These are phyloP conservation scores for Chaetomium globosum DNA, from an alignment of 2,329 filamentous ascomycete species.

Conservation along the genomic window DNA sequence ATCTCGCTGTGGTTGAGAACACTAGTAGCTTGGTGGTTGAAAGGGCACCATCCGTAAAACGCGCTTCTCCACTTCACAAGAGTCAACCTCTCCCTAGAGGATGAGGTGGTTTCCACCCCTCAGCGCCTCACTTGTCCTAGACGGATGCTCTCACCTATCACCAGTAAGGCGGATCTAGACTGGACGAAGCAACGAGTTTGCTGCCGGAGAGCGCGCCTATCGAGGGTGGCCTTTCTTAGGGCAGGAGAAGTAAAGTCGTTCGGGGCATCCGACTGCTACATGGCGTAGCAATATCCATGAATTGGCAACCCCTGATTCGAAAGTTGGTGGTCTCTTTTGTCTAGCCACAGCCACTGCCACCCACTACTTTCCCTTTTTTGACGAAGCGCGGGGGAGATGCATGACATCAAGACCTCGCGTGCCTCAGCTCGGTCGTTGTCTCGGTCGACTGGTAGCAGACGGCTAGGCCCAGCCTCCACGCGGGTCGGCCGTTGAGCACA, in stretches of 20 bases:
- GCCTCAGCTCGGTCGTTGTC: not conserved
- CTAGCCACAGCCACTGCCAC: not conserved
- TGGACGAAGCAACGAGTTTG: not conserved
- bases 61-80: not conserved
- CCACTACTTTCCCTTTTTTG: not conserved
- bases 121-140: not conserved
- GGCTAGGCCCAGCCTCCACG: not conserved
- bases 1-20: not conserved
- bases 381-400: slow-evolving; percentile 20
- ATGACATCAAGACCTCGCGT: slow-evolving; percentile 25
- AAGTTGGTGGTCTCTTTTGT: not conserved
- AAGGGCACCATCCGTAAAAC: not conserved
- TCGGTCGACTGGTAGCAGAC: not conserved
- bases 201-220: not conserved
- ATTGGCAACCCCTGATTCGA: slow-evolving; percentile 26
- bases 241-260: not conserved
- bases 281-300: slow-evolving; percentile 7
- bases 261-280: not conserved
- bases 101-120: not conserved
- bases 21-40: not conserved
- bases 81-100: not conserved
- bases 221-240: not conserved
- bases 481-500: slow-evolving; percentile 16
- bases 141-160: not conserved
- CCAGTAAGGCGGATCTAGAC: not conserved